These are phyloP conservation scores for Opeltia flavorubescens DNA, from an alignment of 495 filamentous ascomycete species.

Conservation along the genomic window DNA sequence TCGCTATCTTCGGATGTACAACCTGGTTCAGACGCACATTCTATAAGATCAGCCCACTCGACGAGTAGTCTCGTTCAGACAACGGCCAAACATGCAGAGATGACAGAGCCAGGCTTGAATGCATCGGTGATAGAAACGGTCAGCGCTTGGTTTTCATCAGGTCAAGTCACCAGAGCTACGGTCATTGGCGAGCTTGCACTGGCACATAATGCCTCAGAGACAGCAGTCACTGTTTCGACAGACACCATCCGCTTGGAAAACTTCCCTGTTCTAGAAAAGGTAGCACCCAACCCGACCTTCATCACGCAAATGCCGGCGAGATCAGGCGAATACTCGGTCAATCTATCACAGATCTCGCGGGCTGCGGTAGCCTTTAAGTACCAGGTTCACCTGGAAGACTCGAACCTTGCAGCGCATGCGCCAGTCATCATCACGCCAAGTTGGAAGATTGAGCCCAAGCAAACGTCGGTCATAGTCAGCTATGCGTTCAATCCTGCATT, in stretches of 20 bases:
- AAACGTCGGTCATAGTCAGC: slow-evolving; percentile 68
- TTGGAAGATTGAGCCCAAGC: slow-evolving; percentile 73
- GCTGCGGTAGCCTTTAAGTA: slow-evolving; percentile 87
- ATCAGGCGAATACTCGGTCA: slow-evolving; percentile 69
- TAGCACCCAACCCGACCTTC: slow-evolving; percentile 87
- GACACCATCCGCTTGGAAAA: slow-evolving; percentile 78
- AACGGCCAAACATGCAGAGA: slow-evolving; percentile 61
- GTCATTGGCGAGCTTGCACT: slow-evolving; percentile 87
- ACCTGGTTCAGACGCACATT: slow-evolving; percentile 73
- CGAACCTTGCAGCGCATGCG: slow-evolving; percentile 47
- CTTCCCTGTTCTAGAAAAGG: slow-evolving; percentile 79
- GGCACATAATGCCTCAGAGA: slow-evolving; percentile 53
- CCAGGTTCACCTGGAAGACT: slow-evolving; percentile 65
- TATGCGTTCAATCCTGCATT: slow-evolving; percentile 77
- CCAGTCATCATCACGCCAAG: slow-evolving; percentile 65
- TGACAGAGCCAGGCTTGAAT: slow-evolving; percentile 69
- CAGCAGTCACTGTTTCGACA: slow-evolving; percentile 32
- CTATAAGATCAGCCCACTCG: slow-evolving; percentile 78
- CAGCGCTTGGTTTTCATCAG: slow-evolving; percentile 67
- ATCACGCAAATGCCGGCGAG: slow-evolving; percentile 50
- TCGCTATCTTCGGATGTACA: slow-evolving; percentile 31
- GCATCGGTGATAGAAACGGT: slow-evolving; percentile 87
- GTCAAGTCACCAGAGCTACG: slow-evolving; percentile 51
- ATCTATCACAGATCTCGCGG: slow-evolving; percentile 53
- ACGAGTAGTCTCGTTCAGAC: slow-evolving; percentile 43